These are phyloP conservation scores for Fraxinus paxiana DNA, from an alignment of 305 asterid species.

Conservation along the genomic window DNA sequence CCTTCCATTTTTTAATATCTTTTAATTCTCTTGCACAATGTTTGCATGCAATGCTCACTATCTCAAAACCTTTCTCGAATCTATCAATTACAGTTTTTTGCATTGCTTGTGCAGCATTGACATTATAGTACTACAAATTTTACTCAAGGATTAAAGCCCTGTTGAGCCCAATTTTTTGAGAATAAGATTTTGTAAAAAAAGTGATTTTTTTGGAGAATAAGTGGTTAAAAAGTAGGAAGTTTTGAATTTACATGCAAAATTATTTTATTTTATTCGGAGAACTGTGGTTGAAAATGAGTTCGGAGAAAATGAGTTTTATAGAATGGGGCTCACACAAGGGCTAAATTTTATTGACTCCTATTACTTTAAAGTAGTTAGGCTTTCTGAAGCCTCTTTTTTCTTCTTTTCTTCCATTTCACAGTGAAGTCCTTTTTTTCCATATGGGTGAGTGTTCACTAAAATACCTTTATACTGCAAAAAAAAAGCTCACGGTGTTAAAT, in stretches of 20 bases:
- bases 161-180: background rate
- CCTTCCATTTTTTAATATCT: background rate
- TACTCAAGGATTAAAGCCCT: background rate
- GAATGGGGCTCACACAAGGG: background rate
- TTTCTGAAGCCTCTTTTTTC: background rate
- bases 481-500: background rate
- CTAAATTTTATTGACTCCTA: slow-evolving; percentile 12
- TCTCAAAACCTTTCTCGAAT: slow-evolving; percentile 17
- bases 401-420: background rate
- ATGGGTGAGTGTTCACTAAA: slow-evolving; percentile 10
- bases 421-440: background rate
- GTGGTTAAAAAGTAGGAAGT: background rate
- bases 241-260: background rate
- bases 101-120: slow-evolving; percentile 8
- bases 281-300: background rate
- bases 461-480: slow-evolving; percentile 16
- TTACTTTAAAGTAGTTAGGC: background rate
- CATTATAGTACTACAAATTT: background rate
- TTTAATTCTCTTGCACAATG: slow-evolving; percentile 6
- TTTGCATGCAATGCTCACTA: slow-evolving; percentile 11
- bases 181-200: background rate
- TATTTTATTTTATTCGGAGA: background rate
- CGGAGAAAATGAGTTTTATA: background rate
- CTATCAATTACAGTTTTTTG: slow-evolving; percentile 3
- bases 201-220: background rate